These are phyloP conservation scores for Eucalyptus guilfoylei DNA, from an alignment of 345 rosid species.

Conservation along the genomic window DNA sequence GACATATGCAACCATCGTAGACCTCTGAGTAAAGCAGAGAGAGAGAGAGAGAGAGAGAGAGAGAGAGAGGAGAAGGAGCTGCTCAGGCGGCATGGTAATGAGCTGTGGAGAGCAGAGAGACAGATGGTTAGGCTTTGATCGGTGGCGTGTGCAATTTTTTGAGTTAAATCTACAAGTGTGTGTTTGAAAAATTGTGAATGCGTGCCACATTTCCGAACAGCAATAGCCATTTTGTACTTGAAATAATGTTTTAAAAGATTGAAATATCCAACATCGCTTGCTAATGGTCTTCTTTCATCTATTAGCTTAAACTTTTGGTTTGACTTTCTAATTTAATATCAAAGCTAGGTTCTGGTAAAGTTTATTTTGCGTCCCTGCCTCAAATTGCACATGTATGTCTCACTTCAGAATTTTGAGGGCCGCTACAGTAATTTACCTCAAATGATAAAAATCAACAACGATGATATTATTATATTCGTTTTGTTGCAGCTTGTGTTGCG, in stretches of 20 bases:
- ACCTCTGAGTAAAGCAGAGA: not conserved
- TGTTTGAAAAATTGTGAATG: not conserved
- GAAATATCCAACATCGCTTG: rapidly evolving
- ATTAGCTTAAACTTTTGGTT: not conserved
- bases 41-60: not conserved
- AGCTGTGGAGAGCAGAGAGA: not conserved
- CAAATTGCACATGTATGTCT: not conserved
- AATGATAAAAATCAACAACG: not conserved
- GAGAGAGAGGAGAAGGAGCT: not conserved
- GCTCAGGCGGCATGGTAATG: not conserved
- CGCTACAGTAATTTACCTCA: not conserved
- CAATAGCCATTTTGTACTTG: not conserved
- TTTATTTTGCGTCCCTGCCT: not conserved
- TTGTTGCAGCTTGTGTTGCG: not conserved
- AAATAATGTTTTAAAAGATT: not conserved
- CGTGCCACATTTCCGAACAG: not conserved
- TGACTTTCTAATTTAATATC: not conserved
- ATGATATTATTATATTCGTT: not conserved
- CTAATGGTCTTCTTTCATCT: not conserved
- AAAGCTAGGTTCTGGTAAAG: not conserved
- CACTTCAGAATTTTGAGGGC: not conserved
- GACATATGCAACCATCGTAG: not conserved
- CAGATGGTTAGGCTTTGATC: not conserved
- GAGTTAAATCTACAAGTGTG: not conserved
- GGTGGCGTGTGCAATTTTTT: not conserved